These are phyloP conservation scores for Arabidopsis thaliana DNA, from an alignment of 345 rosid species.

Conservation along the genomic window TAIR10.1 NC_003076.8:1633501-1634000, in stretches of 20 bases:
- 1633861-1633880: conserved; percentile 74
- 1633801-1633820: conserved; percentile 67
- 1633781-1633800: conserved; percentile 68
- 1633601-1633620: neutral
- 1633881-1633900: conserved; percentile 69
- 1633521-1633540: neutral
- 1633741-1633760: conserved; percentile 76
- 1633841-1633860: conserved; percentile 83
- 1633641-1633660: conserved; percentile 82
- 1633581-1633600: neutral
- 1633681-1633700: conserved; percentile 83
- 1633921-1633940: conserved; percentile 79
- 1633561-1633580: neutral
- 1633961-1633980: conserved; percentile 74
- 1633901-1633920: conserved; percentile 74
- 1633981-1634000: conserved; percentile 83
- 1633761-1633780: conserved; percentile 86
- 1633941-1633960: conserved; percentile 81
- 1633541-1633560: neutral
- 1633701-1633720: conserved; percentile 94
- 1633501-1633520: conserved; percentile 22
- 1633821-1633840: conserved; percentile 86
- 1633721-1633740: conserved; percentile 78
- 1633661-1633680: conserved; percentile 78
- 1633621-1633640: neutral